Base-by-base conservation (phyloP, 2,329 filamentous ascomycete genomes). In the Drechmeria coniospora region DNA sequence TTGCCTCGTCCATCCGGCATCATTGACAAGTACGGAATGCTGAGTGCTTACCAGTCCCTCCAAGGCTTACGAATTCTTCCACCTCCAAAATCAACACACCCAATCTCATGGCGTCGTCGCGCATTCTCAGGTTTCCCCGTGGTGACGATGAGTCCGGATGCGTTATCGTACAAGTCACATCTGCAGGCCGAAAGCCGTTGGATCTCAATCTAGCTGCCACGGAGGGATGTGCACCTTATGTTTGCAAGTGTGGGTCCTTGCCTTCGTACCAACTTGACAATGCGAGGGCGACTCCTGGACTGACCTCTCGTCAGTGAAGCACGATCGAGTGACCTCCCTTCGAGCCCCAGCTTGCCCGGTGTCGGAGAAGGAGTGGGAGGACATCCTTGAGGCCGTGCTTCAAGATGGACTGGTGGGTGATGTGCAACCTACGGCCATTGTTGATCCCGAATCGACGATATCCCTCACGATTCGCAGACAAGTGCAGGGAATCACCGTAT, bases 141-240 rank as follows among this genome's bases (percentile, higher is more conserved):
- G 64, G 63, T 23, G 65, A 66, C 32, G 52, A 56, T 31, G 54
- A 62, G 25, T 54, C 58, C 25, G 51, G 57, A 11, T 72, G 65
- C 36, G 61, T 81, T 17, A 59, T 84, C 14, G 44, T 79, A 12
- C 63, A 79, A 40, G 64, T 74, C 31, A 57, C 58, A 2, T 53
- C 64, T 14, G 61, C 50, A 30, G 57, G 56, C 21, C 52, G 57
- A 20, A 60, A 59, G 32, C 60, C 63, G 2, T 54, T 83, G 17
- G 74, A 82, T 47, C 49, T 80, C 25, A 73, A 71, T 44, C 50
- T 84, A 17, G 59, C 76, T 19, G 78, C 67, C 19, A 82, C 77
- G 17, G 78, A 84, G 41, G 69, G 71, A 30, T 62, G 67, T 31
- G 63, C 60, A 26, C 63, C 72, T 6, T 80, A 74, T 50, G 55